Percentiles rank a stretch among this genome's conserved stretches.
Conservation (phyloP, 805 yeast species). For the Metschnikowia sp. region DNA sequence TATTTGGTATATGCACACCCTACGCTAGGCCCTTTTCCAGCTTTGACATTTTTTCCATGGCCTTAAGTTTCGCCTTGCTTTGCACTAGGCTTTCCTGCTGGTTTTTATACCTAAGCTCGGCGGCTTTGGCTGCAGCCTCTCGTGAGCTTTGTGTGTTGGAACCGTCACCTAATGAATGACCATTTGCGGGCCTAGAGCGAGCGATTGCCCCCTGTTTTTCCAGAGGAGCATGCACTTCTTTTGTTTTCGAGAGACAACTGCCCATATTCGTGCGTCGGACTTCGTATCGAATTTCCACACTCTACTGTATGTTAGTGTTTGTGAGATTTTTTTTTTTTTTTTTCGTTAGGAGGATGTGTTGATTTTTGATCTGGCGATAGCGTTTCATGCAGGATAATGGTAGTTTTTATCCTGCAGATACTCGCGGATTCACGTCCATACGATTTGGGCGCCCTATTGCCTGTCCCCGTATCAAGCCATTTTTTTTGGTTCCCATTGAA, state of each 20-base stretch:
- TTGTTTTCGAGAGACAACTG: slow-evolving; percentile 16
- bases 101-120: slow-evolving; percentile 31
- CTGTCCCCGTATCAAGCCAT: too few species aligned
- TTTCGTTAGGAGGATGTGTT: too few species aligned
- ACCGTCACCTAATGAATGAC: slow-evolving; percentile 19
- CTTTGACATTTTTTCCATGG: slow-evolving; percentile 28
- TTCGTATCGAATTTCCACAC: too few species aligned
- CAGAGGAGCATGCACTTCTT: slow-evolving; percentile 1
- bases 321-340: too few species aligned
- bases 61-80: slow-evolving; percentile 29
- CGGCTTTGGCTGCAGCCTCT: slow-evolving; percentile 40
- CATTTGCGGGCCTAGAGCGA: slow-evolving; percentile 4
- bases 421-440: too few species aligned
- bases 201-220: background rate
- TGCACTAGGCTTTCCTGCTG: slow-evolving; percentile 26
- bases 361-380: too few species aligned
- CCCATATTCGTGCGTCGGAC: slow-evolving; percentile 11
- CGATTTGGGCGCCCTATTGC: too few species aligned
- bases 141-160: slow-evolving; percentile 11
- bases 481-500: too few species aligned
- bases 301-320: too few species aligned
- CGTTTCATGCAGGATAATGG: too few species aligned
- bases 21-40: slow-evolving; percentile 31
- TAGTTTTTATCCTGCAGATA: too few species aligned
- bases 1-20: background rate